These are phyloP conservation scores for Neoboletus brunneissimus DNA, from an alignment of 768 basidiomycete genomes.

Conservation along the genomic window DNA sequence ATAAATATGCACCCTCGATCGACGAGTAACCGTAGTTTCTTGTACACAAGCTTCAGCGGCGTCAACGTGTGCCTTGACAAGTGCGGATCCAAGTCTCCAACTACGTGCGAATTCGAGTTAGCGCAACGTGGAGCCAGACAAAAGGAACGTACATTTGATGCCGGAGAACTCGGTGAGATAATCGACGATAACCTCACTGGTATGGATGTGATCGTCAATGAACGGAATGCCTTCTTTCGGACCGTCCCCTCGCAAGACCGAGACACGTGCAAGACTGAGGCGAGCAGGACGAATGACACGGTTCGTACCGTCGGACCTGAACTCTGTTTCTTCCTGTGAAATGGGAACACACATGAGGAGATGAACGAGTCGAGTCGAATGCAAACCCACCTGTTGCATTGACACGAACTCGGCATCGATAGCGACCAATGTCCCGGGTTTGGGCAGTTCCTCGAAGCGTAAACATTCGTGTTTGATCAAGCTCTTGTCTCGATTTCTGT, in stretches of 20 bases:
- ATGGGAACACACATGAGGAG: neutral
- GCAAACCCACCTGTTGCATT: slow-evolving; percentile 74
- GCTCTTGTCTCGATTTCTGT: slow-evolving; percentile 70
- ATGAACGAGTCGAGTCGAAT: neutral
- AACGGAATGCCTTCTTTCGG: slow-evolving; percentile 81
- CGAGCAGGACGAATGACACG: slow-evolving; percentile 90
- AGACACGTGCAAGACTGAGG: slow-evolving; percentile 90
- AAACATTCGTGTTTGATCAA: slow-evolving; percentile 79
- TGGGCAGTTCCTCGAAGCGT: slow-evolving; percentile 71
- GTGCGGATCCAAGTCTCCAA: slow-evolving; percentile 87
- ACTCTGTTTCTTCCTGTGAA: slow-evolving; percentile 87
- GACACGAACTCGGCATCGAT: slow-evolving; percentile 99
- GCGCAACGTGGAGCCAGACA: neutral
- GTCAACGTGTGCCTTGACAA: slow-evolving; percentile 86
- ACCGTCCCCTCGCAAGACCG: slow-evolving; percentile 86
- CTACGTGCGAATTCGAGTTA: slow-evolving; percentile 39
- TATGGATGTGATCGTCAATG: slow-evolving; percentile 98
- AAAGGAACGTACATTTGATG: slow-evolving; percentile 71
- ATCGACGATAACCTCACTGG: slow-evolving; percentile 92
- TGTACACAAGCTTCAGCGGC: slow-evolving; percentile 96
- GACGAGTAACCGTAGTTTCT: slow-evolving; percentile 90
- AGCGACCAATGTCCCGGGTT: slow-evolving; percentile 82
- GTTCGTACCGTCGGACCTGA: slow-evolving; percentile 91
- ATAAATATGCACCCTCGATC: slow-evolving; percentile 96
- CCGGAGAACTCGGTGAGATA: slow-evolving; percentile 98